A percentile compares a stretch with the other conserved stretches of the same genome.
These are phyloP conservation scores for Artemisia tridentata DNA, from an alignment of 129 eudicot species.

Conservation along the genomic window DNA sequence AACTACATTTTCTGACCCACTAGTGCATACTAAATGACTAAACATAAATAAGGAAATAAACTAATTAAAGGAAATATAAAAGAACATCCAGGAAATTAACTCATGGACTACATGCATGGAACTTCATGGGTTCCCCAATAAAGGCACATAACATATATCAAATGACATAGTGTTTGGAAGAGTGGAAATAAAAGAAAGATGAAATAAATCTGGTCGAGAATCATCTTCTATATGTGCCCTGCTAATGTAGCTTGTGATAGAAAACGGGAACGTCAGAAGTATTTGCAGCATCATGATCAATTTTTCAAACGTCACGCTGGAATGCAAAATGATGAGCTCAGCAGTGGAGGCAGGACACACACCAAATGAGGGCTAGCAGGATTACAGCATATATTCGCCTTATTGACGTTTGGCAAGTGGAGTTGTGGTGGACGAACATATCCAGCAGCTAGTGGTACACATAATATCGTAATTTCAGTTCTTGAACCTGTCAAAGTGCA, in stretches of 20 bases:
- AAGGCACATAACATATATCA: too few relatives aligned
- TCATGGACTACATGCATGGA: too few relatives aligned
- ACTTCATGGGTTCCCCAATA: too few relatives aligned
- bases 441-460: slow-evolving; percentile 89
- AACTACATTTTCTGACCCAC: too few relatives aligned
- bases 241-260: neutral
- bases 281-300: neutral
- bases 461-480: slow-evolving; percentile 70
- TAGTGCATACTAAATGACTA: too few relatives aligned
- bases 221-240: neutral
- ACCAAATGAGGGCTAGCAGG: slow-evolving; percentile 95
- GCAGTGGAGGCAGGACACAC: slow-evolving; percentile 80
- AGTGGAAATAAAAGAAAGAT: too few relatives aligned
- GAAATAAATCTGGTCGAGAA: neutral
- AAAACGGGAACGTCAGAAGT: neutral
- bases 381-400: slow-evolving; percentile 80
- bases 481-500: slow-evolving; percentile 65
- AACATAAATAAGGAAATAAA: too few relatives aligned
- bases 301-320: slow-evolving; percentile 47
- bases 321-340: slow-evolving; percentile 88
- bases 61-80: too few relatives aligned
- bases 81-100: too few relatives aligned
- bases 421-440: slow-evolving; percentile 92
- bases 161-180: too few relatives aligned
- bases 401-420: slow-evolving; percentile 62